Evolutionary conservation across 768 basidiomycete genomes (phyloP).

Genomic region (Rhizopogon salebrosus): DNA sequence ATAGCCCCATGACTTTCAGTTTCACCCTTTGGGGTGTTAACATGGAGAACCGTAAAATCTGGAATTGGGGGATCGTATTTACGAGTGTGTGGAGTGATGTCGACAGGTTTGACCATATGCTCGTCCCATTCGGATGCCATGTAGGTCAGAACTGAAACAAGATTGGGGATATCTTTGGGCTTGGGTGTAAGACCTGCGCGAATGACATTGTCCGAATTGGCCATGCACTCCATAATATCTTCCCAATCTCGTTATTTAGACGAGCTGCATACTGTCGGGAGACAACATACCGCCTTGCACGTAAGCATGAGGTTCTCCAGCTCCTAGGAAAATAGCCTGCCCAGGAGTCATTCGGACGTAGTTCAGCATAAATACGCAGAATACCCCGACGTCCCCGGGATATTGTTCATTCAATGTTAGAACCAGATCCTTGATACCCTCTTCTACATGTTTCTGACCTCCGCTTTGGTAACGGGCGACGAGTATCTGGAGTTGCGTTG

Average conservation of each 20-base stretch:
- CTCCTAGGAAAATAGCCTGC: slow-evolving; percentile 91
- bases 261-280: background rate
- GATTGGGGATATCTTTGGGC: slow-evolving; percentile 87
- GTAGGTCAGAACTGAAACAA: slow-evolving; percentile 86
- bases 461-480: slow-evolving; percentile 56
- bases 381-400: slow-evolving; percentile 88
- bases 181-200: slow-evolving; percentile 98
- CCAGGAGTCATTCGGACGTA: slow-evolving; percentile 74
- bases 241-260: background rate
- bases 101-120: slow-evolving; percentile 60
- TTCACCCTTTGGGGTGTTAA: slow-evolving; percentile 40
- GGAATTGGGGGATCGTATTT: slow-evolving; percentile 90
- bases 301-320: slow-evolving; percentile 97
- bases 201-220: slow-evolving; percentile 97
- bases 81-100: slow-evolving; percentile 27
- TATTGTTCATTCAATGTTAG: slow-evolving; percentile 65
- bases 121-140: slow-evolving; percentile 58
- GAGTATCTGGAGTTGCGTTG: slow-evolving; percentile 50
- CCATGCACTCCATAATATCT: slow-evolving; percentile 99
- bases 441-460: slow-evolving; percentile 34
- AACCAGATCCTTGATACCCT: slow-evolving; percentile 57
- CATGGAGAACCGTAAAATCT: slow-evolving; percentile 84
- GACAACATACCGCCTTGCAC: slow-evolving; percentile 72
- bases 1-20: slow-evolving; percentile 56
- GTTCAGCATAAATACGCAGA: slow-evolving; percentile 89